phyloP scores from a whole-genome alignment of 2,329 filamentous ascomycete genomes.

The Tolypocladium guangdongense region DNA sequence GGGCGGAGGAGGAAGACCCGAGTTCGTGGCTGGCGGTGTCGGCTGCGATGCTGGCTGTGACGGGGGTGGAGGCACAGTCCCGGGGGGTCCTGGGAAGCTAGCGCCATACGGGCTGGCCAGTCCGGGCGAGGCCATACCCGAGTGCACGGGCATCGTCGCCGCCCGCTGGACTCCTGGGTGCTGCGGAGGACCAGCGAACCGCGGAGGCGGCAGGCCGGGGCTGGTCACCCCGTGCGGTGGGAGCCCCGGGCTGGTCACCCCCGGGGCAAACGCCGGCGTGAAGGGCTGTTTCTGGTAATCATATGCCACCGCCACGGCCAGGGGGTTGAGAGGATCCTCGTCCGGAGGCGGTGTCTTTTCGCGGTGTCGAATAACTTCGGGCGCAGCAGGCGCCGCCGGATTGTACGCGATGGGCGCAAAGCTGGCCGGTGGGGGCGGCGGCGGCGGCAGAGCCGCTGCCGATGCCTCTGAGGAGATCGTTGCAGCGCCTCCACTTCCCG shows the following conservation, averaged over 20 bases:
- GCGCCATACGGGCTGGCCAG: constrained; percentile 32
- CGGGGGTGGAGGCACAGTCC: constrained; percentile 28
- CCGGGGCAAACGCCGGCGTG: constrained; percentile 39
- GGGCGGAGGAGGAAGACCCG: constrained; percentile 29
- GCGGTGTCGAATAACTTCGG: constrained; percentile 58
- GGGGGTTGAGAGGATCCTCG: constrained; percentile 47
- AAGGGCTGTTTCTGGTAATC: constrained; percentile 45
- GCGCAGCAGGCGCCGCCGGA: constrained; percentile 64
- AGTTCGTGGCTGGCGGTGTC: constrained; percentile 17
- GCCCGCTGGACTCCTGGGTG: constrained; percentile 38
- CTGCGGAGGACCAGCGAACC: constrained; percentile 24
- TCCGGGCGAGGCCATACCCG: constrained; percentile 7
- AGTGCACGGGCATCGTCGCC: constrained; percentile 35
- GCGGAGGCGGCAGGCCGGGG: constrained; percentile 29
- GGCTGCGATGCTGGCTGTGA: constrained; percentile 9
- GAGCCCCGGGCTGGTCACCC: constrained; percentile 25
- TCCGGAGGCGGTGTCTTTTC: constrained; percentile 73
- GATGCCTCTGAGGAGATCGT: background rate
- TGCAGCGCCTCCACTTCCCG: constrained; percentile 8
- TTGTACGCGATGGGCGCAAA: constrained; percentile 65
- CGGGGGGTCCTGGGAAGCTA: constrained; percentile 33
- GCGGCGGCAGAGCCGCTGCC: constrained; percentile 6
- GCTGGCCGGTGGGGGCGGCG: constrained; percentile 24
- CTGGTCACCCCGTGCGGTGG: constrained; percentile 13
- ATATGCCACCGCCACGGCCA: constrained; percentile 45